Evolutionary conservation across 345 rosid genomes (phyloP), one percentile per base, ranked within the genome.

Genomic region (Geranium brycei): DNA sequence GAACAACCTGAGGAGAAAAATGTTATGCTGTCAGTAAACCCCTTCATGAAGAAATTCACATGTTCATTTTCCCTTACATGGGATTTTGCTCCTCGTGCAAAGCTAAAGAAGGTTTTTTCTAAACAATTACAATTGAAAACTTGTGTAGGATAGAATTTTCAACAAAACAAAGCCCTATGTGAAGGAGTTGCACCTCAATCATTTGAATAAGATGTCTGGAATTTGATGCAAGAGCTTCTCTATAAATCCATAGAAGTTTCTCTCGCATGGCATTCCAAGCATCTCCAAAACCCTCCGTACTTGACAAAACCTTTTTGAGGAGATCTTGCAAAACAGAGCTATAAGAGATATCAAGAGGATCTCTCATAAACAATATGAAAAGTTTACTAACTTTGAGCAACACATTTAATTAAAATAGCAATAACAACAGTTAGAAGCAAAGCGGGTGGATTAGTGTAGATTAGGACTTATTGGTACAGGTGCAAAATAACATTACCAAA

Each of bases 281-380:
- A 72, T 71, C 87, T 58, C 86, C 86, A 72, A 75, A 81, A 31
- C 75, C 81, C 70, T 75, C 82, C 71, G 72, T 85, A 64, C 78
- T 75, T 67, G 88, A 85, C 69, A 87, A 76, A 72, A 87, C 75
- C 78, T 75, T 83, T 75, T 75, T 71, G 67, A 89, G 85, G 68
- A 92, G 89, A 81, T 82, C 90, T 80, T 80, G 85, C 72, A 92
- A 72, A 64, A 81, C 78, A 72, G 55, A 70, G 60, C 97, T 92
- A 75, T 72, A 51, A 74, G 64, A 81, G 72, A 80, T 60, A 67
- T 57, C 47, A 70, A 65, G 70, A 69, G 66, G 32, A 7, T 65
- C 40, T 13, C 51, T 51, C 15, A 19, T 35, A 64, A 19, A 47
- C 14, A 47, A 47, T 47, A 10, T 3, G 53, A 47, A 62, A 12